Evolutionary conservation across 441 rosid species (phyloP).

Genomic region (Aleurites moluccanus): DNA sequence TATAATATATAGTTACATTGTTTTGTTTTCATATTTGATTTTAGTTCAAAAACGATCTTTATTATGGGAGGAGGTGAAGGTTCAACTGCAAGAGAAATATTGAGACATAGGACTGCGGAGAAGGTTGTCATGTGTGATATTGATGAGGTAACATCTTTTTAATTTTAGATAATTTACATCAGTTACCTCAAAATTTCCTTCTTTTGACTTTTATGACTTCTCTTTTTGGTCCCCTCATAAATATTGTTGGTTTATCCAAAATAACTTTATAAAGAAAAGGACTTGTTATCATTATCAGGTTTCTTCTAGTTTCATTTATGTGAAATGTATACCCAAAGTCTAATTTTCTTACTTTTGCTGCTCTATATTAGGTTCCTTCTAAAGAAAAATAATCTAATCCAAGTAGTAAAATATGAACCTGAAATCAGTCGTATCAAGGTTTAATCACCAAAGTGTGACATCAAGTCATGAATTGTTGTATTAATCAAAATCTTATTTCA

Average conservation of each 20-base stretch:
- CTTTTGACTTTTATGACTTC: neutral
- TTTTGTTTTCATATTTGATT: neutral
- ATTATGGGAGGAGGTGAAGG: conserved; percentile 81
- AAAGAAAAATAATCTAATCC: no score
- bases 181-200: neutral
- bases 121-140: conserved; percentile 66
- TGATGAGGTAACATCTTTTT: conserved; percentile 42
- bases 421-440: no score
- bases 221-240: neutral
- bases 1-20: neutral
- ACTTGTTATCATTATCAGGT: neutral
- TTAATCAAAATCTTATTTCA: neutral
- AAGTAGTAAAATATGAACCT: no score
- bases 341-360: no score
- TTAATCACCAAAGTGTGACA: neutral
- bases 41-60: conserved; percentile 47
- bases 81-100: conserved; percentile 63
- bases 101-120: conserved; percentile 46
- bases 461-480: no score
- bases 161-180: neutral
- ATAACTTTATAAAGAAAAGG: neutral
- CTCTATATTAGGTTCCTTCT: no score
- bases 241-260: neutral
- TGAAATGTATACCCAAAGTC: no score
- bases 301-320: no score